phyloP scores from a whole-genome alignment of 257 asterid genomes.

The Datura wrightii region DNA sequence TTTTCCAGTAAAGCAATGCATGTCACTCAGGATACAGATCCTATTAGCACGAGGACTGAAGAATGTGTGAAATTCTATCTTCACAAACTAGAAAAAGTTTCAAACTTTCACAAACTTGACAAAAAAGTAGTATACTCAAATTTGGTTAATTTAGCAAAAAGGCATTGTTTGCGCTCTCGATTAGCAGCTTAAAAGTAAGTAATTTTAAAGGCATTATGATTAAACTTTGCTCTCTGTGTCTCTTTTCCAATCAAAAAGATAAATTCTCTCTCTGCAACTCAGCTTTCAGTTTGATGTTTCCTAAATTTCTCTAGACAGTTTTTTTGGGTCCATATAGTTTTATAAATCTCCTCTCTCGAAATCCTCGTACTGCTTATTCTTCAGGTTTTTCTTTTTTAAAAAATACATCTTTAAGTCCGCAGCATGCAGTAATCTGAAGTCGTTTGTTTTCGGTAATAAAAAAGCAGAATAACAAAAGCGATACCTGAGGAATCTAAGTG shows the following conservation, averaged over 20 bases:
- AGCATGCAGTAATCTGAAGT: background rate
- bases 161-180: background rate
- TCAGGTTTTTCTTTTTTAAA: background rate
- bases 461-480: background rate
- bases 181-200: background rate
- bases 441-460: background rate
- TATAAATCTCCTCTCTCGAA: background rate
- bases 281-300: background rate
- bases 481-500: constrained; percentile 84
- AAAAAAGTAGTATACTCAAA: background rate
- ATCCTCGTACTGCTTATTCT: background rate
- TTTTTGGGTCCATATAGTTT: background rate
- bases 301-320: background rate
- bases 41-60: background rate
- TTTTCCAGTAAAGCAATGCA: background rate
- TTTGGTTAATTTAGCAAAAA: constrained; percentile 13
- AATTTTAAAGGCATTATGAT: background rate
- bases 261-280: background rate
- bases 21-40: background rate
- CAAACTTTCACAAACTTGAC: background rate
- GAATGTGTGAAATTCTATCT: background rate
- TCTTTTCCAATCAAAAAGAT: background rate
- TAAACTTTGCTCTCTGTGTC: constrained; percentile 3
- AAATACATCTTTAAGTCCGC: background rate
- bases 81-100: background rate